Percentiles rank a stretch among this genome's conserved stretches.
These are phyloP conservation scores for Echinosophora koreensis DNA, from an alignment of 306 rosid species.

Conservation along the genomic window DNA sequence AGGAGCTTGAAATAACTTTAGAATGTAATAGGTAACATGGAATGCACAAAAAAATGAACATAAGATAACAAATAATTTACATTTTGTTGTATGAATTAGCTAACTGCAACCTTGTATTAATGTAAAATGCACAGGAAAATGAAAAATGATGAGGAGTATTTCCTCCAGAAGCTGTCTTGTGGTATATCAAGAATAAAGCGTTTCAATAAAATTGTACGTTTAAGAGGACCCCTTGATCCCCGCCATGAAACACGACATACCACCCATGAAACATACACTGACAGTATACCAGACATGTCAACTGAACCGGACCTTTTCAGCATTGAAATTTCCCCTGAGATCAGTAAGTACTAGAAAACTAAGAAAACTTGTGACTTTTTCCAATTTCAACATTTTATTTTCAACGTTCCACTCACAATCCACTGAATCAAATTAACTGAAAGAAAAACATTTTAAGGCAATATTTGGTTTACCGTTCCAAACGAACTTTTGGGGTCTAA, in stretches of 20 bases:
- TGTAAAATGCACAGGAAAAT: constrained; percentile 59
- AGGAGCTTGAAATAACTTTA: constrained; percentile 9
- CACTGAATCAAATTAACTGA: background rate
- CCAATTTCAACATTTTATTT: too few species aligned
- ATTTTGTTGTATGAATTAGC: constrained; percentile 17
- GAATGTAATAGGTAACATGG: background rate
- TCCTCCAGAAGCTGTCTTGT: constrained; percentile 64
- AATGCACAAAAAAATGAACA: background rate
- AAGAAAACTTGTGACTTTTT: too few species aligned
- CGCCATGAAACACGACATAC: constrained; percentile 15
- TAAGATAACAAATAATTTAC: background rate
- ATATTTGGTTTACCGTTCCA: too few species aligned
- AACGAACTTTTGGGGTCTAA: too few species aligned
- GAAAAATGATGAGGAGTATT: constrained; percentile 70
- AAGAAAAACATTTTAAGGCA: background rate
- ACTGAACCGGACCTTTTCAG: constrained; percentile 45
- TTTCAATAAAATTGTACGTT: constrained; percentile 46
- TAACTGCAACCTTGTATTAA: constrained; percentile 15
- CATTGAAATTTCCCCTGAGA: constrained; percentile 30
- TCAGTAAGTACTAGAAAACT: constrained; percentile 46
- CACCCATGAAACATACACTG: constrained; percentile 56
- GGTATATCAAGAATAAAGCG: constrained; percentile 68
- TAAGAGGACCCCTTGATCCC: constrained; percentile 55
- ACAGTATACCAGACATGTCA: constrained; percentile 64
- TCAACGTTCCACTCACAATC: too few species aligned